Conservation (phyloP, 495 filamentous ascomycete species). For the Neurospora sp. region DNA sequence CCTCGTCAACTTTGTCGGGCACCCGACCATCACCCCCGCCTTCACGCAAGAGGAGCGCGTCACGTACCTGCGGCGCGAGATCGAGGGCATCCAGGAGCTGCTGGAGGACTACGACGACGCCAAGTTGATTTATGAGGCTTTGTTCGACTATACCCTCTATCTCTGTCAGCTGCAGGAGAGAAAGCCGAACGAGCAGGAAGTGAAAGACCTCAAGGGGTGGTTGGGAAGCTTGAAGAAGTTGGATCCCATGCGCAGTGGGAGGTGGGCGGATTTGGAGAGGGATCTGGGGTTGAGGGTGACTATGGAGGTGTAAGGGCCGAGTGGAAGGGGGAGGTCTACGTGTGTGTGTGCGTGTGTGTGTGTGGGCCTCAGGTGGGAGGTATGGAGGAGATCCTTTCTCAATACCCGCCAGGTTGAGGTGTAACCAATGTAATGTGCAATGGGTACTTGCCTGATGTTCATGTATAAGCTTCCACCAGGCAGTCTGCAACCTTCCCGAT, state of each 20-base stretch:
- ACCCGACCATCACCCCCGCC: constrained; percentile 51
- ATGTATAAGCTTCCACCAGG: neutral
- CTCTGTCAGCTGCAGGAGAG: constrained; percentile 35
- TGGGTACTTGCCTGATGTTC: neutral
- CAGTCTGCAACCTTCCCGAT: neutral
- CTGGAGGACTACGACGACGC: constrained; percentile 63
- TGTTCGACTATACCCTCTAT: constrained; percentile 52
- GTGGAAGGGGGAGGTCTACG: neutral
- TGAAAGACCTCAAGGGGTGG: constrained; percentile 46
- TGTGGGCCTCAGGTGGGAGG: neutral
- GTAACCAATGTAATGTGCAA: neutral
- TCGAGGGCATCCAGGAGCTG: constrained; percentile 60
- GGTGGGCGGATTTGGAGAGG: constrained; percentile 56
- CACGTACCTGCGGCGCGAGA: constrained; percentile 56
- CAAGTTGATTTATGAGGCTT: constrained; percentile 71
- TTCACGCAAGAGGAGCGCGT: constrained; percentile 51
- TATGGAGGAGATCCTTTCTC: neutral
- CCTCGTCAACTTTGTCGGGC: constrained; percentile 27
- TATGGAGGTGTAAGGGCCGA: neutral
- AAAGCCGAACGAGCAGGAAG: constrained; percentile 24
- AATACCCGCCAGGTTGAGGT: neutral
- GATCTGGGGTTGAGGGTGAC: constrained; percentile 16
- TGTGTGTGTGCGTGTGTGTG: neutral
- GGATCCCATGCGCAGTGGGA: constrained; percentile 58
- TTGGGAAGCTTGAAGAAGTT: constrained; percentile 49